Conservation (phyloP, 192 early-diverging fungal genomes). For the Entomortierella beljakovae region DNA sequence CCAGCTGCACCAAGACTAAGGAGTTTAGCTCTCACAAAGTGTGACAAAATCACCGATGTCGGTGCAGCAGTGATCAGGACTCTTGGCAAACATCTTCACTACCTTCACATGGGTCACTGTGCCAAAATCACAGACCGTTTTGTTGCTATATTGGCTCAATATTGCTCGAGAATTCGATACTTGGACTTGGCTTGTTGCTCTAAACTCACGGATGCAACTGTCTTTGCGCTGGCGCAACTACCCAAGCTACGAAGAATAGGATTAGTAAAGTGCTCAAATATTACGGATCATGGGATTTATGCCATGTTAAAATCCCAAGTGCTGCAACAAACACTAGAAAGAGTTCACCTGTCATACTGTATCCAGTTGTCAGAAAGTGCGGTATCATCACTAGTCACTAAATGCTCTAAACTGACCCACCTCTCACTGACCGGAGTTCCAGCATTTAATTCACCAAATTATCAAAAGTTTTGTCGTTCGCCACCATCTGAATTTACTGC, state of each 20-base stretch:
- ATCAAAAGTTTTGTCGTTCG: conserved; percentile 61
- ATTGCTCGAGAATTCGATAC: conserved; percentile 66
- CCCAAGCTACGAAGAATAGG: conserved; percentile 67
- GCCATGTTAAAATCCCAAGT: conserved; percentile 56
- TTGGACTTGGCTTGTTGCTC: conserved; percentile 67
- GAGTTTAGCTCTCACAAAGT: conserved; percentile 67
- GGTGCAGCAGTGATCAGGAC: conserved; percentile 59
- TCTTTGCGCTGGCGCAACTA: conserved; percentile 63
- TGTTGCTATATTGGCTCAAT: conserved; percentile 56
- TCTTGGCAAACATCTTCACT: conserved; percentile 67
- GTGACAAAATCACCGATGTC: conserved; percentile 63
- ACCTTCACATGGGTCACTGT: conserved; percentile 69
- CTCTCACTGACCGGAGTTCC: conserved; percentile 67
- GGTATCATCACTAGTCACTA: conserved; percentile 58
- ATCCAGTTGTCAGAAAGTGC: conserved; percentile 56
- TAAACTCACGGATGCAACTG: conserved; percentile 61
- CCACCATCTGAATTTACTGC: conserved; percentile 65
- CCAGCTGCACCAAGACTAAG: conserved; percentile 62
- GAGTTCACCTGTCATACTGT: conserved; percentile 70
- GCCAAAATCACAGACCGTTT: conserved; percentile 60
- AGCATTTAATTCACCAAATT: conserved; percentile 58
- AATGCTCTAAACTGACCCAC: conserved; percentile 62
- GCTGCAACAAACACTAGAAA: conserved; percentile 58
- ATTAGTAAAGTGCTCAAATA: conserved; percentile 70
- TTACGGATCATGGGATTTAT: conserved; percentile 63